A percentile compares a stretch with the other conserved stretches of the same genome.
Evolutionary conservation across 805 yeast species (phyloP).

Genomic region (Phaffomyces thermotolerans): DNA sequence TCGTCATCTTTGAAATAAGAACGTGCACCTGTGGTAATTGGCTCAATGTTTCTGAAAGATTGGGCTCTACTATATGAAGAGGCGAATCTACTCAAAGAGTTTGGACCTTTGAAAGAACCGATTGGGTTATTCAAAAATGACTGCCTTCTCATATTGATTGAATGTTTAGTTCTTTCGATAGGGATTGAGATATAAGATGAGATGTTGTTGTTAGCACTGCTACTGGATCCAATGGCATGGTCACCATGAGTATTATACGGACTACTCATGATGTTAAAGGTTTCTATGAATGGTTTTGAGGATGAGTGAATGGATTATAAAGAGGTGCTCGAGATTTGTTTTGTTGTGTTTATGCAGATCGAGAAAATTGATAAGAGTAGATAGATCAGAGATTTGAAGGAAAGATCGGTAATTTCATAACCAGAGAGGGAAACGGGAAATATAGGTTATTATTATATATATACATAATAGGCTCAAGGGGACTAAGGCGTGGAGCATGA

Average conservation of each 20-base stretch:
- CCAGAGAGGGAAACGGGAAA: no score
- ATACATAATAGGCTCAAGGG: no score
- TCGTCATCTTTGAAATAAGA: constrained; percentile 60
- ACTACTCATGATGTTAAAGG: not conserved
- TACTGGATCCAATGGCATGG: not conserved
- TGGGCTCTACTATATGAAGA: constrained; percentile 76
- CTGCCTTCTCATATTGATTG: constrained; percentile 26
- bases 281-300: no score
- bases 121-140: constrained; percentile 39
- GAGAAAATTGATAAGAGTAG: no score
- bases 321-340: no score
- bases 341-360: no score
- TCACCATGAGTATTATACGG: not conserved
- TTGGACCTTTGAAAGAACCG: constrained; percentile 56
- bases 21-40: constrained; percentile 35
- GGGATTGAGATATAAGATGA: constrained; percentile 14
- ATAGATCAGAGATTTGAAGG: no score
- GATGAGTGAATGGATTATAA: no score
- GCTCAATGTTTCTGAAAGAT: constrained; percentile 52
- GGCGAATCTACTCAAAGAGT: constrained; percentile 73
- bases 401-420: no score
- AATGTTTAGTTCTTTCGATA: constrained; percentile 15
- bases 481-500: no score
- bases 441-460: no score
- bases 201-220: not conserved